Evolutionary conservation across 495 filamentous ascomycete species (phyloP).

Genomic region (Lophiotrema nucula): DNA sequence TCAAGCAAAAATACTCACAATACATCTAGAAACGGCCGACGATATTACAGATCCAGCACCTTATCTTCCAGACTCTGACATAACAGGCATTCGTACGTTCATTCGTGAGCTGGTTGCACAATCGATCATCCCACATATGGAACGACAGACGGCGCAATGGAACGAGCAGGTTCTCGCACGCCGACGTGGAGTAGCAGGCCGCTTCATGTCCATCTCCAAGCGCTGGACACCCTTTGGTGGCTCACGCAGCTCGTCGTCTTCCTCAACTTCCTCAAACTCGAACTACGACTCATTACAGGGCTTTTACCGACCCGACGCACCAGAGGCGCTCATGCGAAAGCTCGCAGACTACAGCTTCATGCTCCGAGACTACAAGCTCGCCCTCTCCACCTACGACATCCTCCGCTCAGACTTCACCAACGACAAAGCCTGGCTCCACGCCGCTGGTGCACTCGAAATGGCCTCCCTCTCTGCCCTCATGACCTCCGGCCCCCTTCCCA

Average conservation of each 20-base stretch:
- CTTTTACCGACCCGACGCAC: constrained; percentile 77
- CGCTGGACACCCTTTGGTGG: constrained; percentile 76
- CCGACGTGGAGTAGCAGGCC: constrained; percentile 78
- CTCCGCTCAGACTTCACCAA: constrained; percentile 83
- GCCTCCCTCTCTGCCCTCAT: constrained; percentile 77
- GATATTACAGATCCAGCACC: constrained; percentile 69
- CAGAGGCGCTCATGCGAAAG: constrained; percentile 89
- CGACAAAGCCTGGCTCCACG: constrained; percentile 95
- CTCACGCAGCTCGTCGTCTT: constrained; percentile 49
- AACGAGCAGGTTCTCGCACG: constrained; percentile 96
- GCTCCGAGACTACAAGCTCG: constrained; percentile 92
- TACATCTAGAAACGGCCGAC: constrained; percentile 41
- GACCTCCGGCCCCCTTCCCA: constrained; percentile 64
- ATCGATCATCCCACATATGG: constrained; percentile 91
- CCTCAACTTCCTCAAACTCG: constrained; percentile 42
- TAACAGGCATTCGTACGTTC: constrained; percentile 79
- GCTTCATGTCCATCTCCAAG: constrained; percentile 89
- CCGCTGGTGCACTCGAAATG: constrained; percentile 93
- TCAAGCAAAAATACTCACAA: constrained; percentile 12
- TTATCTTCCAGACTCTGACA: constrained; percentile 89
- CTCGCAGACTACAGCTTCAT: constrained; percentile 95
- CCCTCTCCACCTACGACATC: constrained; percentile 85
- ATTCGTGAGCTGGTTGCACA: constrained; percentile 91
- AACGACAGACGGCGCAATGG: constrained; percentile 83
- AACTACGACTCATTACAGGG: constrained; percentile 78